Percentiles rank a stretch among this genome's conserved stretches.
Conservation (phyloP, 441 rosid species). For the Syzygium malaccense region DNA sequence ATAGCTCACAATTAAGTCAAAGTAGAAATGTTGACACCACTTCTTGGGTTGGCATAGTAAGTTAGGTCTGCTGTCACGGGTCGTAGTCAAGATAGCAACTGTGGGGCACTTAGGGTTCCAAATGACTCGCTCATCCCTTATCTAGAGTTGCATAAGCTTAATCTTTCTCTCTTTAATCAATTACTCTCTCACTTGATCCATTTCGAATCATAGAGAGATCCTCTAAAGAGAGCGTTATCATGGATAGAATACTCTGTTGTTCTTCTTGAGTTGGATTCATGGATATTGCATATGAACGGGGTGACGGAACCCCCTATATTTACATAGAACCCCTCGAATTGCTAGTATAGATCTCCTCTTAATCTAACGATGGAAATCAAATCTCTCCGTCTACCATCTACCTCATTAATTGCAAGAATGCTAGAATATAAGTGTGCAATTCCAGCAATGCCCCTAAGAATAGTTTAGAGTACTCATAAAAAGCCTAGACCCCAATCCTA, state of each 20-base stretch:
- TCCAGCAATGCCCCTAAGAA: neutral
- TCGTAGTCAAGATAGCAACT: neutral
- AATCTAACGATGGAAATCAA: neutral
- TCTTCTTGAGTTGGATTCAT: neutral
- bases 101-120: neutral
- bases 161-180: neutral
- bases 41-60: neutral
- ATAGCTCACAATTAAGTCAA: neutral
- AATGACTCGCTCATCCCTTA: neutral
- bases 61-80: neutral
- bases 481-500: neutral
- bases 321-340: neutral
- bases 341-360: neutral
- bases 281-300: neutral
- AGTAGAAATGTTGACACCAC: neutral
- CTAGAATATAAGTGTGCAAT: neutral
- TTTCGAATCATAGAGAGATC: neutral
- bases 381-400: neutral
- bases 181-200: neutral
- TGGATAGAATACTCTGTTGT: neutral
- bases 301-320: neutral
- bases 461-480: no score
- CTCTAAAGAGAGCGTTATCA: neutral
- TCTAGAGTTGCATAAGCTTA: neutral
- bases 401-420: neutral